These are phyloP conservation scores for Pyricularia grisea DNA, from an alignment of 2,329 filamentous ascomycete genomes.

Conservation along the genomic window DNA sequence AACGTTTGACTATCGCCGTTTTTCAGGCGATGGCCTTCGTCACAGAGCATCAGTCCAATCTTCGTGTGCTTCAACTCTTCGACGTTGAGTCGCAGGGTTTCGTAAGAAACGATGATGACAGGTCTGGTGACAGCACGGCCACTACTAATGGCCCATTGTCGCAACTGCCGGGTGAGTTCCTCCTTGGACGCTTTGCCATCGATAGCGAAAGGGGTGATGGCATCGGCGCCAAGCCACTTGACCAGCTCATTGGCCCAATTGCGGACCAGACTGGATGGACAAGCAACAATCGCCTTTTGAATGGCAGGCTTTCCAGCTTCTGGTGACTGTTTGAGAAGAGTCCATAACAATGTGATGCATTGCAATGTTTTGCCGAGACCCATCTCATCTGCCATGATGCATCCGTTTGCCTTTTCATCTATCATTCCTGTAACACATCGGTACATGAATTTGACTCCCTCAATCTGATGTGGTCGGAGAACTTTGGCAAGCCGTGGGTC, in stretches of 20 bases:
- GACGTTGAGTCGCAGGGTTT: conserved; percentile 84
- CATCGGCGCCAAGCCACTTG: conserved; percentile 92
- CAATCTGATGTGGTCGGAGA: conserved; percentile 90
- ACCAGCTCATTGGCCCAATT: conserved; percentile 97
- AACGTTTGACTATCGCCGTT: conserved; percentile 97
- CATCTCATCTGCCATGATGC: conserved; percentile 99
- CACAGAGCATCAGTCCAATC: conserved; percentile 88
- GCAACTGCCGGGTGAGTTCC: conserved; percentile 79
- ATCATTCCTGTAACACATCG: conserved; percentile 91
- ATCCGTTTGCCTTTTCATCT: conserved; percentile 86
- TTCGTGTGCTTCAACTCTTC: conserved; percentile 83
- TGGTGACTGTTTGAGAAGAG: conserved; percentile 86
- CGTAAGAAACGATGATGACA: conserved; percentile 95
- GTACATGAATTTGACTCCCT: conserved; percentile 97
- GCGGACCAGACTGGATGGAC: conserved; percentile 88
- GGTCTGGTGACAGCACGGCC: conserved; percentile 86
- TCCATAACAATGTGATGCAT: conserved; percentile 96
- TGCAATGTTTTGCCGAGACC: conserved; percentile 94
- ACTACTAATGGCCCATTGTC: conserved; percentile 88
- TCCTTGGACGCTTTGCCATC: conserved; percentile 95
- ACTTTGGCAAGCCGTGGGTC: conserved; percentile 85
- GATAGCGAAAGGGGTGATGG: conserved; percentile 87
- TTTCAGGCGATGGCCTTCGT: conserved; percentile 93
- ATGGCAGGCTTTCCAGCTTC: conserved; percentile 92
- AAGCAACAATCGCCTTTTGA: conserved; percentile 94